Percentiles rank a stretch among this genome's conserved stretches.
Conservation (phyloP, 495 filamentous ascomycete species). For the Trichoderma asperelloides region DNA sequence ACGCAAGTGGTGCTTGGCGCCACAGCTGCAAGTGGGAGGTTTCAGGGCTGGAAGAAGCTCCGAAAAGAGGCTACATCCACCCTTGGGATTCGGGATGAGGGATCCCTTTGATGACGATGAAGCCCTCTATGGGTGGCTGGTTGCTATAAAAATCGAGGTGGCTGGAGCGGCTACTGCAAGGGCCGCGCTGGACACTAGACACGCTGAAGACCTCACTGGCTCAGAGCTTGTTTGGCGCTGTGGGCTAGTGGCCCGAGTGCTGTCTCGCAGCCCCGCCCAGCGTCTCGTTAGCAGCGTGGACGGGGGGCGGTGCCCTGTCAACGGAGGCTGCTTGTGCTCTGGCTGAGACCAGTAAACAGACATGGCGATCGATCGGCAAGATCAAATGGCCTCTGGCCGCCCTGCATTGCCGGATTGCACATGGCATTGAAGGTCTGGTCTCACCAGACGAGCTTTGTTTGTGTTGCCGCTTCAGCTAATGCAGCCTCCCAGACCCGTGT, state of each 20-base stretch:
- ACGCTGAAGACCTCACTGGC: background rate
- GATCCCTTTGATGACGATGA: background rate
- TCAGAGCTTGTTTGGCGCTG: background rate
- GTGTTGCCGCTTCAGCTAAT: background rate
- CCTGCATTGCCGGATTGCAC: conserved; percentile 6
- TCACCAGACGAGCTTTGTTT: background rate
- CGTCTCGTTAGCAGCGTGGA: background rate
- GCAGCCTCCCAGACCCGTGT: background rate
- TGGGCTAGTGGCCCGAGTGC: background rate
- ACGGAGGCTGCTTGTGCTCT: background rate
- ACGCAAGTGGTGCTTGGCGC: background rate
- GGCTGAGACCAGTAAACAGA: background rate
- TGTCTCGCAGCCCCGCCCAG: background rate
- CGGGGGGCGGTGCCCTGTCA: conserved; percentile 1
- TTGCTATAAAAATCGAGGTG: background rate
- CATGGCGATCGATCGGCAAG: background rate
- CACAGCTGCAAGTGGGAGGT: background rate
- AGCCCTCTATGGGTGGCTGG: background rate
- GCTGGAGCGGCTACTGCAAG: conserved; percentile 7
- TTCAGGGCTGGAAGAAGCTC: background rate
- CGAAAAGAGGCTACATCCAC: background rate
- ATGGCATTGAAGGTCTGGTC: background rate
- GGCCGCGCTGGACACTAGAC: background rate
- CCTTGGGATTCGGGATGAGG: background rate
- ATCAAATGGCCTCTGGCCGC: background rate